Conservation (phyloP, 345 rosid genomes). For the Populus davidiana region DNA sequence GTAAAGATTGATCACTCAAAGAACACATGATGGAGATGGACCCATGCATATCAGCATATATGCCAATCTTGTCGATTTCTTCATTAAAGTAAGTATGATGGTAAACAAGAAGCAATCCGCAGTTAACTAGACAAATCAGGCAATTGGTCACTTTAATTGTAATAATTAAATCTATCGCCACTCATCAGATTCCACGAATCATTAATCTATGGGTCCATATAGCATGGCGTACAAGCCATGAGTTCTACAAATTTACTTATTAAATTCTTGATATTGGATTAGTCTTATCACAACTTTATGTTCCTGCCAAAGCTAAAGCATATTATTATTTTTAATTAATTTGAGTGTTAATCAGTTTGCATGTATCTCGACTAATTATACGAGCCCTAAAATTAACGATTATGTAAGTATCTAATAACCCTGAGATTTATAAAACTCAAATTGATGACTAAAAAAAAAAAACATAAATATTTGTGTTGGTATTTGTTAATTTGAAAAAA, state of each 20-base stretch:
- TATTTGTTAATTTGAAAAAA: too few relatives aligned
- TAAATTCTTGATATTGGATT: background rate
- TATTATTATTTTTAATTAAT: too few relatives aligned
- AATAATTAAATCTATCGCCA: background rate
- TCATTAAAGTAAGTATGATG: background rate
- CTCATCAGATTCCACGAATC: background rate
- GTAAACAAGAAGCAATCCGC: background rate
- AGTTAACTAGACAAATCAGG: background rate
- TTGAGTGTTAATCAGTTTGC: too few relatives aligned
- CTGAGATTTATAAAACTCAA: too few relatives aligned
- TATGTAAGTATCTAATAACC: too few relatives aligned
- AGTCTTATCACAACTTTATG: background rate
- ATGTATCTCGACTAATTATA: too few relatives aligned
- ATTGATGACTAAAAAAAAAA: too few relatives aligned
- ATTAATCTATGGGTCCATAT: background rate
- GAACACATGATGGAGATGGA: background rate
- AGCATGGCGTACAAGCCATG: background rate
- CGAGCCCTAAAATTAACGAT: too few relatives aligned
- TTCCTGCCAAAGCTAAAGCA: background rate
- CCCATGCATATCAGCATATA: background rate
- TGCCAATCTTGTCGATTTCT: background rate
- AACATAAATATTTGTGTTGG: too few relatives aligned
- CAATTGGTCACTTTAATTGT: background rate
- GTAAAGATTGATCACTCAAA: background rate
- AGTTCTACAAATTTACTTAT: background rate